Evolutionary conservation across 345 rosid species (phyloP), one percentile per base, ranked within the genome.

Genomic region (Eutrema japonicum): DNA sequence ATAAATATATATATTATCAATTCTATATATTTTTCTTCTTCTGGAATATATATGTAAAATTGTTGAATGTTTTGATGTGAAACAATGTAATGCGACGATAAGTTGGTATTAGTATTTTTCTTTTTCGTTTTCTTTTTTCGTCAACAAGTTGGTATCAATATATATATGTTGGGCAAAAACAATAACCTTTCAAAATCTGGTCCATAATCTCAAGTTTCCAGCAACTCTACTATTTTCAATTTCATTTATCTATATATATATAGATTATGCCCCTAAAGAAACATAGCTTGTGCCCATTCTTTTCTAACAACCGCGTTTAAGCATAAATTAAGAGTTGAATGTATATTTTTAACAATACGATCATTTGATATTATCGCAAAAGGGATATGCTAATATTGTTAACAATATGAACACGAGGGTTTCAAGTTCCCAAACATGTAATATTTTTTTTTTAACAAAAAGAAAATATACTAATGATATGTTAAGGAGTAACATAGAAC

Each of bases 201-300:
- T 55, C 73, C 53, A 33, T 33, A 55, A 36, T 36, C 45, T 32
- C 32, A 55, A 55, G 33, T 68, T 68, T 5, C 33, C 11, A 40
- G 61, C 73, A 26, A 69, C 73, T 69, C 38, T 37, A 58, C 45
- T 16, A 32, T 18, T 18, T 18, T 18, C 22, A 7, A 16, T 37
- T 37, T 37, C 32, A 38, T 18, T n/a, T 56, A 8, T 56, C 42
- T 56, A 16, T 4, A 12, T 40, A 13, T 9, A 57, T 43, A 48
- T 70, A 48, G 74, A 66, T 57, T 69, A 65, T 46, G 56, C 49
- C 66, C 57, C 58, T 58, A 58, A 51, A 13, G 14, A 37, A 48
- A 58, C 57, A 70, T 33, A 60, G 48, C 66, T 47, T 48, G 41
- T 58, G 49, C 38, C 50, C 74, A 59, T 50, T 50, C 36, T 53